A percentile compares a stretch with the other conserved stretches of the same genome.
phyloP scores from a whole-genome alignment of 495 filamentous ascomycete species.

The Astrothelium macrocarpum region DNA sequence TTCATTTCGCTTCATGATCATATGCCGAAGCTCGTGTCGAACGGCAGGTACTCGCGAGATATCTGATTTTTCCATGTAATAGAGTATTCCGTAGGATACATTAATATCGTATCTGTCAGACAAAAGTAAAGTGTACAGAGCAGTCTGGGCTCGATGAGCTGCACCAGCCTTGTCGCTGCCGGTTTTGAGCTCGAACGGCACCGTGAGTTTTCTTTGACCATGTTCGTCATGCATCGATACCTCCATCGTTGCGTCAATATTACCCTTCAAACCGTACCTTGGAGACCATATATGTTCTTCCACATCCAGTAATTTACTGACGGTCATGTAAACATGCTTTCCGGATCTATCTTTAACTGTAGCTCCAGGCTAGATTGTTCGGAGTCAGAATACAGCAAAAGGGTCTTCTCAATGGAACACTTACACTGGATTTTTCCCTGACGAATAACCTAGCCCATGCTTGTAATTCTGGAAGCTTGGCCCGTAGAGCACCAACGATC shows the following conservation, averaged over 20 bases:
- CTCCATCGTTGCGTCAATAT: conserved; percentile 96
- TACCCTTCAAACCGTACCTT: conserved; percentile 92
- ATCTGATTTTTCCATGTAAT: conserved; percentile 85
- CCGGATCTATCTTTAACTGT: conserved; percentile 71
- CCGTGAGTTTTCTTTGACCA: conserved; percentile 54
- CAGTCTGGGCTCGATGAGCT: conserved; percentile 83
- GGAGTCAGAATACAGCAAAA: not conserved
- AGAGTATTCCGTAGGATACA: conserved; percentile 77
- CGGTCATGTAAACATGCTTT: conserved; percentile 61
- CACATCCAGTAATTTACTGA: conserved; percentile 89
- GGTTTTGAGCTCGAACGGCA: conserved; percentile 92
- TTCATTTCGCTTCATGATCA: conserved; percentile 93
- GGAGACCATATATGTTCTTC: conserved; percentile 98
- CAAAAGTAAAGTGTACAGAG: conserved; percentile 83
- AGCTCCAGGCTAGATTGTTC: conserved; percentile 47
- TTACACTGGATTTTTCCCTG: conserved; percentile 57
- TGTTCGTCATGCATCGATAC: conserved; percentile 63
- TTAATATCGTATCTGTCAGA: conserved; percentile 94
- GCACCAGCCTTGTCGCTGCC: conserved; percentile 66
- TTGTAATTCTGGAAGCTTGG: conserved; percentile 67
- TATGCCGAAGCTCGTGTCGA: conserved; percentile 76
- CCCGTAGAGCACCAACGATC: conserved; percentile 64
- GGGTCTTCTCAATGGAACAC: conserved; percentile 15
- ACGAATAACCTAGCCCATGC: conserved; percentile 80
- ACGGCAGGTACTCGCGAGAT: conserved; percentile 76